Percentiles rank a stretch among this genome's conserved stretches.
Evolutionary conservation across 2,329 filamentous ascomycete species (phyloP).

Genomic region (Furcasterigmium furcatum): DNA sequence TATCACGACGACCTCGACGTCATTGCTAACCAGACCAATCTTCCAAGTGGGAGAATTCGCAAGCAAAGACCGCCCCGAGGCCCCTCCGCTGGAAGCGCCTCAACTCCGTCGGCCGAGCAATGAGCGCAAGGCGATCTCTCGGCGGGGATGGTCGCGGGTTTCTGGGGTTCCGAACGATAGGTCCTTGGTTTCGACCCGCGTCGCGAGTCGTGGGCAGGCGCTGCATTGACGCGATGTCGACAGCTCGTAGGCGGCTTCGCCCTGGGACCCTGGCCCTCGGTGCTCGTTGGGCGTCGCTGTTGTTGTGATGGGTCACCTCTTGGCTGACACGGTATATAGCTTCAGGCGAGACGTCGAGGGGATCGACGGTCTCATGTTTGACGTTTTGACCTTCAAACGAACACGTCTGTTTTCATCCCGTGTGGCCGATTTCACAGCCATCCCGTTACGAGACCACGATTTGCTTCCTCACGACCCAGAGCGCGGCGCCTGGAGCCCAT

Average conservation of each 20-base stretch:
- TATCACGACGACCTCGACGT: neutral
- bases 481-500: no score
- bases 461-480: neutral
- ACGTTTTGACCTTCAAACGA: constrained; percentile 1
- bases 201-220: neutral
- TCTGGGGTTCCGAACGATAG: neutral
- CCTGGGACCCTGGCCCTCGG: neutral
- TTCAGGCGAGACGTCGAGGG: neutral
- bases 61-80: neutral
- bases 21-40: neutral
- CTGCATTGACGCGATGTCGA: neutral
- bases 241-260: no score
- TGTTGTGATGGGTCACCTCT: neutral
- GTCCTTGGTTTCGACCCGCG: neutral
- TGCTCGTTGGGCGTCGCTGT: neutral
- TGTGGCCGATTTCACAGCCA: neutral
- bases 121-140: neutral
- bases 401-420: neutral
- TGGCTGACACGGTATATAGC: constrained; percentile 5
- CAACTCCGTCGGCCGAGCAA: neutral
- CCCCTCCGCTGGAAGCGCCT: neutral
- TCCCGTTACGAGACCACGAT: neutral
- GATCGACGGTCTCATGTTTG: neutral
- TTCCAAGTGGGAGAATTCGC: neutral
- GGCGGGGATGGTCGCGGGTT: neutral